Evolutionary conservation across 2,329 filamentous ascomycete genomes (phyloP).

Genomic region (Hymenoscyphus salicellus): DNA sequence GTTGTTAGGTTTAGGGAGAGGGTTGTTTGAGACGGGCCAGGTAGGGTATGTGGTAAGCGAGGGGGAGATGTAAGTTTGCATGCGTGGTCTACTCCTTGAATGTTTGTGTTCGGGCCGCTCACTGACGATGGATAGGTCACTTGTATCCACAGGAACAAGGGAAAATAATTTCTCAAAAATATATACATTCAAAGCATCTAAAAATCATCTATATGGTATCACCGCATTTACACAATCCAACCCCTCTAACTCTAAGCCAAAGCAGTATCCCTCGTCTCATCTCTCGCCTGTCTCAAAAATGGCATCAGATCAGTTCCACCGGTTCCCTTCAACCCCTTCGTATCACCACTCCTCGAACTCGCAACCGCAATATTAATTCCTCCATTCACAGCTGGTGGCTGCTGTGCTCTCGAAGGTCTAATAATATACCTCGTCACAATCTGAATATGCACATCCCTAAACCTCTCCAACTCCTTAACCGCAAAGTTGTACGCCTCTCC

Average conservation of each 20-base stretch:
- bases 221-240: background rate
- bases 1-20: background rate
- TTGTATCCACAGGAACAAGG: too few species aligned
- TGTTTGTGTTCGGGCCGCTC: too few species aligned
- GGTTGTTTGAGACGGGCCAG: background rate
- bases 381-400: conserved; percentile 41
- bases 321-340: conserved; percentile 64
- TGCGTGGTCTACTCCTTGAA: too few species aligned
- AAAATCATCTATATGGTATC: background rate
- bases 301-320: conserved; percentile 85
- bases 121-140: too few species aligned
- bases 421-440: conserved; percentile 91
- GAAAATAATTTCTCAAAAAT: too few species aligned
- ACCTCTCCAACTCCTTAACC: conserved; percentile 68
- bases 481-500: conserved; percentile 68
- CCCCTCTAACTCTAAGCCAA: conserved; percentile 6
- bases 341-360: conserved; percentile 26
- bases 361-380: conserved; percentile 38
- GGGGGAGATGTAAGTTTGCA: background rate
- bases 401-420: conserved; percentile 58
- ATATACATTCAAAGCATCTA: background rate
- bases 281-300: conserved; percentile 82
- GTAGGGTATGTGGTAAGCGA: background rate
- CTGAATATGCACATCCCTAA: conserved; percentile 83
- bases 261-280: conserved; percentile 65